Conservation (phyloP, 805 yeast species). For the Zygoascus flipseniorum region DNA sequence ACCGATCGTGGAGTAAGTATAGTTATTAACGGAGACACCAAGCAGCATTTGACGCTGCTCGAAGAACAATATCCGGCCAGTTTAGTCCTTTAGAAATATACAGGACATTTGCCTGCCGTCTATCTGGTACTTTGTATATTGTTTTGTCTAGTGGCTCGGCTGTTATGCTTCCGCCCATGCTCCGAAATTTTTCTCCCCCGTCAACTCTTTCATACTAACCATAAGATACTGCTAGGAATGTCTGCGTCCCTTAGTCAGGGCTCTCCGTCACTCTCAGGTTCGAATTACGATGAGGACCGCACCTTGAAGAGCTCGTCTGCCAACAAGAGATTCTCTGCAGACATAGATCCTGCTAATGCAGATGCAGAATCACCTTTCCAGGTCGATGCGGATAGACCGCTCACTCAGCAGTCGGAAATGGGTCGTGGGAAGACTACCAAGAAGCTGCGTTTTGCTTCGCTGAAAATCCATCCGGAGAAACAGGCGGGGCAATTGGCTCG, state of each 20-base stretch:
- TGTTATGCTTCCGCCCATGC: too few relatives aligned
- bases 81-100: too few relatives aligned
- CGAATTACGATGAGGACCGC: background rate
- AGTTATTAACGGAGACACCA: too few relatives aligned
- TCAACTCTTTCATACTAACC: background rate
- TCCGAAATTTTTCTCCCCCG: too few relatives aligned
- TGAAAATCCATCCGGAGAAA: background rate
- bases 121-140: too few relatives aligned
- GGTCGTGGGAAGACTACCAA: background rate
- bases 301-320: background rate
- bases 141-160: too few relatives aligned
- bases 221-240: background rate
- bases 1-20: background rate
- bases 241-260: background rate
- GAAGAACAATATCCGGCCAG: too few relatives aligned
- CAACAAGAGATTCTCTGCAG: background rate
- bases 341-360: background rate
- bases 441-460: slow-evolving; percentile 6
- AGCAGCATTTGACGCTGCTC: too few relatives aligned
- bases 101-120: too few relatives aligned
- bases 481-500: slow-evolving; percentile 3
- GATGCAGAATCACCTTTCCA: background rate
- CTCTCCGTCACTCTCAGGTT: background rate
- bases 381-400: background rate
- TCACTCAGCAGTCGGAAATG: background rate